Evolutionary conservation across 176 grass and related monocot species (phyloP), one percentile per base, ranked within the genome.

Genomic region (Panicum miliaceum): DNA sequence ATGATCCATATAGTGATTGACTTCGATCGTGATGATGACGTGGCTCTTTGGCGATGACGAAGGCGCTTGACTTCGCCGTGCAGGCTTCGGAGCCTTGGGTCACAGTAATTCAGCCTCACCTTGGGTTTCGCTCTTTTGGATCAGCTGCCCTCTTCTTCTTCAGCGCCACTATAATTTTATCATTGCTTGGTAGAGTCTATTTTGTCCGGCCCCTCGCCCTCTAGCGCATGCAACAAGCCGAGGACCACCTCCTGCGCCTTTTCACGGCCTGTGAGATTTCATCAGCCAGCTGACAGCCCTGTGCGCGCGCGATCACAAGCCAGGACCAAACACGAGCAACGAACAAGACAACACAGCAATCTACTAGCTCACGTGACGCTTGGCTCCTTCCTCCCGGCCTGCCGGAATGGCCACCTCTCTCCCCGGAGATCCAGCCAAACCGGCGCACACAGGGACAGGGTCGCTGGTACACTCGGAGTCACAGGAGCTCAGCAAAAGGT

Each of bases 311-410:
- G 65, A 52, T 81, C 77, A 85, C 85, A 82, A 35, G 50, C 15
- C 54, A 61, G 65, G 34, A 67, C 64, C 46, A 19, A 52, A 34
- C 27, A 52, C 46, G 26, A 5, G 40, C 26, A 68, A 43, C 68
- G 68, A 63, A 66, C 79, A 84, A 26, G 51, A 89, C 67, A 75
- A 89, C 12, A 75, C 59, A 83, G 42, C 40, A 63, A 80, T 76
- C 26, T 40, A 70, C n/a, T 59, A 72, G 63, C 43, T 93, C 91
- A 90, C 85, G 85, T 90, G 91, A 54, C 72, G 38, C 79, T 88
- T 90, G 88, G 82, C 62, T 67, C 83, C 79, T 84, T 81, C 72
- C 64, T 84, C 37, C 82, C 7, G n/a, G n/a, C n/a, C 29, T 32
- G 29, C 29, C 67, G 62, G 56, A 65, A 51, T 23, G 61, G 61